Evolutionary conservation across 176 grass and related monocot genomes (phyloP).

Genomic region (Elaeis guineensis): DNA sequence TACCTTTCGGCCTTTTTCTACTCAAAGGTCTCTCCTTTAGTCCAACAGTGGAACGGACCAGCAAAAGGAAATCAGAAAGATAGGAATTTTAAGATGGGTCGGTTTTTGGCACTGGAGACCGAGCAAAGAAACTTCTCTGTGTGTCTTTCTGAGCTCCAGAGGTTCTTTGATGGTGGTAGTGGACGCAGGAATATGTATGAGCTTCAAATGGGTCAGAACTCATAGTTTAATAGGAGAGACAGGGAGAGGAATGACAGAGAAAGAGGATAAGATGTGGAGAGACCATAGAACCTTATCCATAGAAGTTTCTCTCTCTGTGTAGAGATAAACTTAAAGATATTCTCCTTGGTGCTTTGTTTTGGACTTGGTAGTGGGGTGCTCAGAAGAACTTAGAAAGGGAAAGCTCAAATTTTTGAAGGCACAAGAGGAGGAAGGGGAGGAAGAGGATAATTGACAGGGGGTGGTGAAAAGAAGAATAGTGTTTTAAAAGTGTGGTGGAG

Average conservation of each 20-base stretch:
- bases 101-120: too few species aligned
- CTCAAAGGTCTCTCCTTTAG: too few species aligned
- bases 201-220: background rate
- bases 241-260: background rate
- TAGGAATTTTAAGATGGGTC: too few species aligned
- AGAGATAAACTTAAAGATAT: constrained; percentile 4
- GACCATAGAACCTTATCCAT: background rate
- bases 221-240: background rate
- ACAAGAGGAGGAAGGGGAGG: too few species aligned
- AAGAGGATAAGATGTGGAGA: constrained; percentile 3
- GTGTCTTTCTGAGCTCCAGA: too few species aligned
- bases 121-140: too few species aligned
- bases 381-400: too few species aligned
- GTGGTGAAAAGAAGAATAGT: background rate
- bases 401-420: too few species aligned
- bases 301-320: background rate
- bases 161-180: background rate
- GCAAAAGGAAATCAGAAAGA: too few species aligned
- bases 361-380: background rate
- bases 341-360: background rate
- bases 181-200: background rate
- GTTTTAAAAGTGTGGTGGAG: too few species aligned
- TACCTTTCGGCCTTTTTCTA: too few species aligned
- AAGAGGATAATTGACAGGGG: background rate
- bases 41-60: too few species aligned